Base-by-base conservation (phyloP, 768 basidiomycete species). In the Xanthoconium stramineum region DNA sequence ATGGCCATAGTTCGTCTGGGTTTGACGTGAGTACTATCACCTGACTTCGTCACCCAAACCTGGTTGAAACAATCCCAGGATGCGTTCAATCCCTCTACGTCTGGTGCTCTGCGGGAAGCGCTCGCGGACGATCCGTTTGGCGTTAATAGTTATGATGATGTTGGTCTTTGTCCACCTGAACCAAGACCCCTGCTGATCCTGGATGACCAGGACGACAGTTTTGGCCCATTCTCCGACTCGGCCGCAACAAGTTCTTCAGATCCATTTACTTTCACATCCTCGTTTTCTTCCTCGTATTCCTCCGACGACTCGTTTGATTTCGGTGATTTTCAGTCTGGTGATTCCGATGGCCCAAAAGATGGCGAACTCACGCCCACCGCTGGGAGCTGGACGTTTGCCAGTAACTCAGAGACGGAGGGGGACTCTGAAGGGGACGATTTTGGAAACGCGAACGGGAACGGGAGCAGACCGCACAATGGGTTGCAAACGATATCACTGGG, bases 201-300 rank as follows among this genome's bases (percentile, higher is more conserved):
- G 12, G 32, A n/a, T 50, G n/a, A n/a, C 29, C 59, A 80, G 69
- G 73, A 88, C 71, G 88, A 87, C 53, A 79, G 74, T n/a, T 89
- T 90, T 68, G 91, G 91, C 3, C 89, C 90, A 6, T 92, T 93
- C 73, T 84, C 89, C 2, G 88, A 90, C 65, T 66, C 83, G 2
- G 77, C 83, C 1, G 78, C 79, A 2, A 64, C 76, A 0, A 72
- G 73, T 39, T 72, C 76, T 32, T 63, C 78, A 17, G 78, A 86
- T 56, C 80, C 81, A 1, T 89, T 90, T 70, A 81, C 68, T 6
- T 76, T 78, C 53, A 57, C 76, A 3, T 68, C 75, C 2, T 63
- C 63, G 0, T 82, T 83, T 59, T 73, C 77, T 5, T 79, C 81
- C 1, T 78, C 81, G 3, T 80, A 83, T 56, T 81, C 84, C 0